phyloP scores from a whole-genome alignment of 2,329 filamentous ascomycete species.

The Aureobasidium sp. region DNA sequence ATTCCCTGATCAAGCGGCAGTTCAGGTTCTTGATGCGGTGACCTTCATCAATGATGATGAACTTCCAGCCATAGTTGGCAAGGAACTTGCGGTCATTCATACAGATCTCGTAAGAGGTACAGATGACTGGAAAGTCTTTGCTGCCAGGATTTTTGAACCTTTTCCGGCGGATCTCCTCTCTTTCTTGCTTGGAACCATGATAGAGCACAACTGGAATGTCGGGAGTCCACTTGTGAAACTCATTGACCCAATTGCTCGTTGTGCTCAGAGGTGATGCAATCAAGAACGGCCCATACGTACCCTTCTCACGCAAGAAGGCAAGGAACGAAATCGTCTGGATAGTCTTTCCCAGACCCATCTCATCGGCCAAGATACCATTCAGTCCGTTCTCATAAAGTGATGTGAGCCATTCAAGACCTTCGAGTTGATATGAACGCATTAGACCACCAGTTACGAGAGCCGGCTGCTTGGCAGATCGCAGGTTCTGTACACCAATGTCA shows the following conservation, averaged over 20 bases:
- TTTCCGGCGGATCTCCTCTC: conserved; percentile 68
- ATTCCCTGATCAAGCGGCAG: conserved; percentile 79
- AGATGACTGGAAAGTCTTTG: conserved; percentile 77
- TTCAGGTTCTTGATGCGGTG: conserved; percentile 97
- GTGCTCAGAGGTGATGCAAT: conserved; percentile 89
- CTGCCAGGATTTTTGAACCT: conserved; percentile 63
- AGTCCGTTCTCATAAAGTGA: conserved; percentile 80
- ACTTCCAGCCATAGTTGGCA: conserved; percentile 84
- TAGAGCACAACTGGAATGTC: conserved; percentile 84
- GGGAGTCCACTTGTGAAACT: conserved; percentile 86
- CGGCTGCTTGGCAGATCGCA: conserved; percentile 79
- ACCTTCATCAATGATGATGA: conserved; percentile 96
- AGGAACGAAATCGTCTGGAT: conserved; percentile 85
- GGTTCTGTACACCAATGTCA: conserved; percentile 57
- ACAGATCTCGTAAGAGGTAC: conserved; percentile 94
- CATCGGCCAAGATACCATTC: conserved; percentile 85
- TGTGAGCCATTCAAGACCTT: conserved; percentile 88
- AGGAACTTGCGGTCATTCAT: conserved; percentile 80
- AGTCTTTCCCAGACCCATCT: conserved; percentile 92
- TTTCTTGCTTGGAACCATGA: conserved; percentile 72
- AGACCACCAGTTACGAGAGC: conserved; percentile 75
- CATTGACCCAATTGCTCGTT: conserved; percentile 90
- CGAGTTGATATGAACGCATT: conserved; percentile 91
- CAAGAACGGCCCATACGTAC: conserved; percentile 80
- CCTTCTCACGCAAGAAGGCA: conserved; percentile 79